phyloP scores from a whole-genome alignment of 345 rosid species.

The Eucalyptus albens region DNA sequence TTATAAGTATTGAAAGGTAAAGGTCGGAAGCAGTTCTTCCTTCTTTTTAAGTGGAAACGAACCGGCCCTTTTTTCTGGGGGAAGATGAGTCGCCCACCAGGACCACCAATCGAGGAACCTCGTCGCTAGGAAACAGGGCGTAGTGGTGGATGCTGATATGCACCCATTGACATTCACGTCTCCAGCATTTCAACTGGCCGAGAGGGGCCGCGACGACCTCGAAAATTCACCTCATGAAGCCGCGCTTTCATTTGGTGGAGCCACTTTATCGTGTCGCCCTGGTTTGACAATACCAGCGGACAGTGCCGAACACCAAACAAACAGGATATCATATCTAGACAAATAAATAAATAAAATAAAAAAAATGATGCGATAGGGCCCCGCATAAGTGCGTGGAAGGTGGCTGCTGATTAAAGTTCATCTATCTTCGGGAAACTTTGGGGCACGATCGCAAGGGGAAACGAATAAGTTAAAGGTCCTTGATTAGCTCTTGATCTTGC shows the following conservation, averaged over 20 bases:
- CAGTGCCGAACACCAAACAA: background rate
- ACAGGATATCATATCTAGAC: background rate
- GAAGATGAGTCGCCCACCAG: background rate
- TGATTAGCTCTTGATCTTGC: background rate
- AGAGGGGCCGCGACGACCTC: background rate
- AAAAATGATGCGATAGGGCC: background rate
- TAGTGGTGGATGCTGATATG: background rate
- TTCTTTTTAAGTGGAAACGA: background rate
- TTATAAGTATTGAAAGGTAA: background rate
- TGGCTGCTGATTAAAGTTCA: background rate
- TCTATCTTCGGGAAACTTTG: background rate
- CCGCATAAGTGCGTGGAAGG: background rate
- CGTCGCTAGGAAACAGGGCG: background rate
- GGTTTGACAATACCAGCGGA: background rate
- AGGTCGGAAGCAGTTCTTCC: background rate
- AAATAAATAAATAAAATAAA: background rate
- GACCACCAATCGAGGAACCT: background rate
- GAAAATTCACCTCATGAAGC: background rate
- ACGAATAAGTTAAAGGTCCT: background rate
- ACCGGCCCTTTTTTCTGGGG: background rate
- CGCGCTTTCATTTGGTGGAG: background rate
- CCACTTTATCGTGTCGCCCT: background rate
- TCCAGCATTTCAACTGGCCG: background rate
- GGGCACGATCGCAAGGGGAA: background rate
- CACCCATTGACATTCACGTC: background rate